Conservation (phyloP, 2,329 filamentous ascomycete species). For the Trichoderma asperellum region DNA sequence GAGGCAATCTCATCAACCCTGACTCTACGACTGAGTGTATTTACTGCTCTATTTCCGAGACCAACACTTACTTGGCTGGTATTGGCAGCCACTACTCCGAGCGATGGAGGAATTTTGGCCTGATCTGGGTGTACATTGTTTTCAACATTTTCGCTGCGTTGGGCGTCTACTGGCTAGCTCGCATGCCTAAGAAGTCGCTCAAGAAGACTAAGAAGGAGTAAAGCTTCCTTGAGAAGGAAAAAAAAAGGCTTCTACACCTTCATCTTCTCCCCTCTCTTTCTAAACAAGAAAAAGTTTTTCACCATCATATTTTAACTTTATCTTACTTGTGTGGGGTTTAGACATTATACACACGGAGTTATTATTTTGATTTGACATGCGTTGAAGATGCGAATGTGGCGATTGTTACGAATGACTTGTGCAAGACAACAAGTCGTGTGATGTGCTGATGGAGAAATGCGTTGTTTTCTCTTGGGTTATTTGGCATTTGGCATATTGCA, state of each 20-base stretch:
- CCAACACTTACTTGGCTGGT: slow-evolving; percentile 54
- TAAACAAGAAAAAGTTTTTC: slow-evolving; percentile 6
- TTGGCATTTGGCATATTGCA: slow-evolving; percentile 21
- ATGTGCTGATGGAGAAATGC: background rate
- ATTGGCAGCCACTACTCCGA: slow-evolving; percentile 59
- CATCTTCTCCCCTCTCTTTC: background rate
- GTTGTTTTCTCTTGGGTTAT: background rate
- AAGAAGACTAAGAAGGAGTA: slow-evolving; percentile 42
- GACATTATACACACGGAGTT: slow-evolving; percentile 23
- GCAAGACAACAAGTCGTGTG: background rate
- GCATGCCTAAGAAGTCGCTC: slow-evolving; percentile 53
- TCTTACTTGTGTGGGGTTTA: slow-evolving; percentile 2
- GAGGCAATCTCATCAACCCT: slow-evolving; percentile 59
- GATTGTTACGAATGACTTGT: slow-evolving; percentile 2
- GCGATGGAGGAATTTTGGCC: slow-evolving; percentile 70
- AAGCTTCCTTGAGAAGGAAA: background rate
- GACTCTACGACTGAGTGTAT: slow-evolving; percentile 55
- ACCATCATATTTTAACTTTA: slow-evolving; percentile 13
- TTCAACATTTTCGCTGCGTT: slow-evolving; percentile 63
- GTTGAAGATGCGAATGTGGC: slow-evolving; percentile 4
- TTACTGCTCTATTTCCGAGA: slow-evolving; percentile 58
- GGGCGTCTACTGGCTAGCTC: slow-evolving; percentile 58
- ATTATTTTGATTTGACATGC: background rate
- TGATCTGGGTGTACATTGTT: slow-evolving; percentile 62
- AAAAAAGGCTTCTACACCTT: background rate